These are phyloP conservation scores for Pseudogymnoascus pannorum DNA, from an alignment of 2,329 filamentous ascomycete species.

Conservation along the genomic window DNA sequence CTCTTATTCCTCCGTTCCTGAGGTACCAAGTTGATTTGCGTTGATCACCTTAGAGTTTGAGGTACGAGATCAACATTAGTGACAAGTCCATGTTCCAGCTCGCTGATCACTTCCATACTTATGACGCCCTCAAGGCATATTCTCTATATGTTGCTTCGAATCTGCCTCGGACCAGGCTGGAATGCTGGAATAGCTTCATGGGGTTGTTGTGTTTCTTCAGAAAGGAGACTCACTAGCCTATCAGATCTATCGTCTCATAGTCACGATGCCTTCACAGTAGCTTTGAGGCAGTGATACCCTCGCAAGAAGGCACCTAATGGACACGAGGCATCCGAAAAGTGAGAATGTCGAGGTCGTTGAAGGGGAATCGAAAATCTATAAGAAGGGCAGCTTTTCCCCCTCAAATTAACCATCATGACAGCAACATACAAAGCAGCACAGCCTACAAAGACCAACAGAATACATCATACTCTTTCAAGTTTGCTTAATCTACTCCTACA, in stretches of 20 bases:
- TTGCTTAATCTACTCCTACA: background rate
- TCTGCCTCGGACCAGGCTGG: background rate
- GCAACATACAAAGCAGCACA: background rate
- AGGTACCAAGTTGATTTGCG: background rate
- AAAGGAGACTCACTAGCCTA: background rate
- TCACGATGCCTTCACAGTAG: background rate
- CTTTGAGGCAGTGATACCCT: background rate
- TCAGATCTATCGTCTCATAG: background rate
- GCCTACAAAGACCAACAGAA: background rate
- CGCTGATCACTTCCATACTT: background rate
- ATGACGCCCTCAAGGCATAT: slow-evolving; percentile 3
- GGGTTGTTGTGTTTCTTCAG: background rate
- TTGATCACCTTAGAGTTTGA: background rate
- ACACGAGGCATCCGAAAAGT: background rate
- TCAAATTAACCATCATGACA: background rate
- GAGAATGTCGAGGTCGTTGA: background rate
- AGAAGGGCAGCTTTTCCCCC: background rate
- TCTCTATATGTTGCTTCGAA: background rate
- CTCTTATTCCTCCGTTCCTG: background rate
- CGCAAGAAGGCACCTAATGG: background rate
- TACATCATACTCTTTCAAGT: background rate
- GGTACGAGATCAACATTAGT: background rate
- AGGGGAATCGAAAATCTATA: background rate
- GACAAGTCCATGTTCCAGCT: background rate
- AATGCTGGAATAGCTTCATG: background rate